Evolutionary conservation across 176 grass and related monocot genomes (phyloP), one percentile per base, ranked within the genome.

Genomic region (Hordeum marinum): DNA sequence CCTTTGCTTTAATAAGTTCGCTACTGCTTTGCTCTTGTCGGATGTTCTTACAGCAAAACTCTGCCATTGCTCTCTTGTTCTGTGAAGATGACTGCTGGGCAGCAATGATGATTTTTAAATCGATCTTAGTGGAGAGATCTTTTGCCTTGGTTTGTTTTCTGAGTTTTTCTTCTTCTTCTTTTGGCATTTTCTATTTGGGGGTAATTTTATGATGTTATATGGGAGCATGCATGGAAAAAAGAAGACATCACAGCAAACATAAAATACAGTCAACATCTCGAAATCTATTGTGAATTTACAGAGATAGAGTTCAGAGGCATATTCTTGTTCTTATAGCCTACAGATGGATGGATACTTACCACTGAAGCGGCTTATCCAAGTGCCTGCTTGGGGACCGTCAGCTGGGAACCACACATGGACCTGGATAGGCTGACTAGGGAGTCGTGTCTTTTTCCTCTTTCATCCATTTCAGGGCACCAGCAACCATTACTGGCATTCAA

Each of bases 401-500:
- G 35, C 82, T 86, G 65, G 66, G 26, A 78, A 57, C 88, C 88
- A 83, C 88, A 86, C 79, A 83, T 90, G 73, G 48, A 82, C 79
- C 77, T 90, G 73, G 46, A 83, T 90, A 86, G 83, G 42, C 63
- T 90, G 25, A 57, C 83, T 77, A 82, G 32, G 58, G 64, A 45
- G 41, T n/a, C 40, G 24, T 82, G 34, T 79, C 80, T 11, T 74
- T 78, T 83, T 72, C 55, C 36, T 66, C 70, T 66, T 72, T 41
- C 73, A 64, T 72, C 34, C 73, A 64, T 25, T 83, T 79, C 66
- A 64, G 66, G 70, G 65, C 43, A 67, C 11, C 37, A 69, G 54
- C 37, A 63, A 66, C 54, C n/a, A 68, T 78, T 57, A 41, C 54
- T 35, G 24, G 39, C 63, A 55, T 34, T 82, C 17, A 32, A 63